Conservation (phyloP, 192 early-diverging fungal species). For the Dispira parvispora region DNA sequence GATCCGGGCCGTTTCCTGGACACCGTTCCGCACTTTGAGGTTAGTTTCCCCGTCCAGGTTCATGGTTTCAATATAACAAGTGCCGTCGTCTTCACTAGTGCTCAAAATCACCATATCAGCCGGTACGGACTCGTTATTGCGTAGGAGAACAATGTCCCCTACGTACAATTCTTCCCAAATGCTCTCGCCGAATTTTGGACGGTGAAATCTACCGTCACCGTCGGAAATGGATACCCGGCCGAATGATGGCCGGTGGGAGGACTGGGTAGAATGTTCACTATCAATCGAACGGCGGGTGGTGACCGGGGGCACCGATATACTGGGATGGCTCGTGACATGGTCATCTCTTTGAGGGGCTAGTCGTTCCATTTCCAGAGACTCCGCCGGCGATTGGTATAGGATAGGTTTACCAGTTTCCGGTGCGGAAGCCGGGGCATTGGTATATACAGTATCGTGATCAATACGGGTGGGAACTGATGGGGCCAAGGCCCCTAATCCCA, state of each 20-base stretch:
- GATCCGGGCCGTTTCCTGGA: constrained; percentile 48
- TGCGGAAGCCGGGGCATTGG: not conserved
- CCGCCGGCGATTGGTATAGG: not conserved
- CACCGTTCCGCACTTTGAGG: constrained; percentile 58
- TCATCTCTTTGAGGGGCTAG: not conserved
- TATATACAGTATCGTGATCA: not conserved
- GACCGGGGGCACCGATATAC: not conserved
- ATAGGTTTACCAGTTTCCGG: not conserved
- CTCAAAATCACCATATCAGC: constrained; percentile 72
- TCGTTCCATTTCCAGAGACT: not conserved
- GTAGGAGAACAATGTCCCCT: constrained; percentile 74
- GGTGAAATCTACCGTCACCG: not conserved
- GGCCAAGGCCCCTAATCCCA: constrained; percentile 4
- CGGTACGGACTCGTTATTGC: constrained; percentile 67
- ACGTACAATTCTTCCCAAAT: constrained; percentile 57
- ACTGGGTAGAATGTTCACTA: not conserved
- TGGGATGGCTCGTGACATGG: not conserved
- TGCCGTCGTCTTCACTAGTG: constrained; percentile 54
- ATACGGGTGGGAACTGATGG: not conserved
- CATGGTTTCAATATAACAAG: constrained; percentile 85
- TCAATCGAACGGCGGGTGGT: not conserved
- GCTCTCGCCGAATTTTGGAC: constrained; percentile 28
- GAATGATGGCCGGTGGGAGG: not conserved
- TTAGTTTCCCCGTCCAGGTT: constrained; percentile 98
- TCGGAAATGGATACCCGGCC: constrained; percentile 1